Evolutionary conservation across 257 asterid genomes (phyloP).

Genomic region (Solanum clarkiae): DNA sequence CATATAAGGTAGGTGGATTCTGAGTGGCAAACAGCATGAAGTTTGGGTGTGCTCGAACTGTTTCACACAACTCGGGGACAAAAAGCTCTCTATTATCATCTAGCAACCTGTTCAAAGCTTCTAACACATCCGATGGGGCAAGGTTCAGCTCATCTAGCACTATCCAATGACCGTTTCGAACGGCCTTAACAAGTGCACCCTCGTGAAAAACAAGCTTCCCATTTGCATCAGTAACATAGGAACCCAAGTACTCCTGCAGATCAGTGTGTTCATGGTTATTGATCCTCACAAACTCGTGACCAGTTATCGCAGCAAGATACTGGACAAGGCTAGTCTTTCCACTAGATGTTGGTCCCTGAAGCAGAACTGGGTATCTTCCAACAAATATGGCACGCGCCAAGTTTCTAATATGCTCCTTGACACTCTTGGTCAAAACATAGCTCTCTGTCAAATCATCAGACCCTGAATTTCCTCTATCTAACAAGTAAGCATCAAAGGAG

Average conservation of each 20-base stretch:
- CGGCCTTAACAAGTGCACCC: conserved; percentile 91
- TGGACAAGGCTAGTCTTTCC: conserved; percentile 95
- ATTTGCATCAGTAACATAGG: conserved; percentile 74
- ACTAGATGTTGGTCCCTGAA: conserved; percentile 98
- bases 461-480: background rate
- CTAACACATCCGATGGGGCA: conserved; percentile 97
- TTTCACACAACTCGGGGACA: conserved; percentile 80
- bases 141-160: conserved; percentile 96
- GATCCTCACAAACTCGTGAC: conserved; percentile 79
- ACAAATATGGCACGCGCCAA: conserved; percentile 71
- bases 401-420: conserved; percentile 56
- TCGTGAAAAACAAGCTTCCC: conserved; percentile 88
- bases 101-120: conserved; percentile 81
- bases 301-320: conserved; percentile 70
- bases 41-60: conserved; percentile 66
- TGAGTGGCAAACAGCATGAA: conserved; percentile 98
- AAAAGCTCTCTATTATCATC: conserved; percentile 95
- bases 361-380: conserved; percentile 74
- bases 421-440: conserved; percentile 67
- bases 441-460: conserved; percentile 28
- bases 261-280: conserved; percentile 97
- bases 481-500: conserved; percentile 39
- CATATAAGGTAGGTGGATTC: conserved; percentile 87
- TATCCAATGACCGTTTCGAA: conserved; percentile 86
- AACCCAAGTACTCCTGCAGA: conserved; percentile 93